Base-by-base conservation (phyloP, 441 rosid genomes). In the Erodium texanum region DNA sequence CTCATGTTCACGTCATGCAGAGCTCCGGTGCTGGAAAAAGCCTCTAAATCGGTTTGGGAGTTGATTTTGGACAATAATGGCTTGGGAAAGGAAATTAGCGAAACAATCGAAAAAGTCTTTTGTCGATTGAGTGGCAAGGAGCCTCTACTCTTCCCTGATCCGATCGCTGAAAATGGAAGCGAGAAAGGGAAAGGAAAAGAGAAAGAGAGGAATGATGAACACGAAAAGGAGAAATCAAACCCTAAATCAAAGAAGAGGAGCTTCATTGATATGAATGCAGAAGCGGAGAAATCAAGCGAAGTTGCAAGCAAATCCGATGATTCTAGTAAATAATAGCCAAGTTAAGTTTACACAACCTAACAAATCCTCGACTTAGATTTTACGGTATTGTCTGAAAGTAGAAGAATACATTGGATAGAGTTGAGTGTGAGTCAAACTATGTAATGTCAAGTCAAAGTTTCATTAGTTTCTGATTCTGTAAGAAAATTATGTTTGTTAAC, bases 1-100 rank as follows among this genome's bases (percentile, higher is more conserved):
- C 59, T 52, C 59, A 18, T n/a, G 19, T 38, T 41, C 48, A 45
- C 3, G 50, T 65, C 71, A 70, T 18, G 66, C 82, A 94, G 96
- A 80, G 79, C 89, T 75, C 96, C 92, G 1, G 97, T 88, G 74
- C 85, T 91, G 9, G 97, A 89, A 82, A 89, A 82, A 79, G 97
- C 97, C 36, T 94, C 99, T 18, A 92, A 88, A 80, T 88, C 97
- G 12, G 95, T 91, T 68, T 93, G 99, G 97, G 99, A 93, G 61
- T 69, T 93, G 81, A 93, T 93, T 71, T 82, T 93, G 69, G 96
- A 90, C 75, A 74, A 69, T 24, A 74, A 82, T 38, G 97, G 97
- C 14, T 70, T 88, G 34, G 99, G 97, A 64, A 88, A 93, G 77
- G 96, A 93, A 74, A 89, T 89, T 74, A 87, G 84, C 45, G 85